Evolutionary conservation across 2,329 filamentous ascomycete genomes (phyloP).

Genomic region (Neocucurbitaria cava): DNA sequence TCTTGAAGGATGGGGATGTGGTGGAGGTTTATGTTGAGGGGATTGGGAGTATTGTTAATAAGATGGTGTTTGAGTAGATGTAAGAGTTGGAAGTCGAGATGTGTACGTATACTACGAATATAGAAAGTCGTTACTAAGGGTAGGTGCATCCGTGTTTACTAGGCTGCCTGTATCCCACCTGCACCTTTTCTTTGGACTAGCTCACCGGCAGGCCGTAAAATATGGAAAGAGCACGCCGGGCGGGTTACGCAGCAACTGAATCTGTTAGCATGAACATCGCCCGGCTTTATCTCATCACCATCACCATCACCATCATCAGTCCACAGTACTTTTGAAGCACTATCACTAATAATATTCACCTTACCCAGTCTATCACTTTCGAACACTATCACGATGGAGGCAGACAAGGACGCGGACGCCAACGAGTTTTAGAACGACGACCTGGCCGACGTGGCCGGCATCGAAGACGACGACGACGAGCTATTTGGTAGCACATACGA

Average conservation of each 20-base stretch:
- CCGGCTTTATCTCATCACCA: not conserved
- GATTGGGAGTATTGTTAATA: conserved; percentile 45
- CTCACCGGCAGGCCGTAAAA: too few species aligned
- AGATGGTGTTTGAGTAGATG: conserved; percentile 40
- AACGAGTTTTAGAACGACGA: not conserved
- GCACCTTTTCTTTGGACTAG: too few species aligned
- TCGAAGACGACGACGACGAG: not conserved
- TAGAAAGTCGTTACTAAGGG: not conserved
- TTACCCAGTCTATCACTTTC: not conserved
- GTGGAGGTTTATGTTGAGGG: conserved; percentile 45
- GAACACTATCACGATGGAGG: not conserved
- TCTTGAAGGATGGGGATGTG: conserved; percentile 44
- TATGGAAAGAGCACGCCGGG: not conserved
- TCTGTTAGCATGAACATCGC: not conserved
- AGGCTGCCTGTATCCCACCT: not conserved
- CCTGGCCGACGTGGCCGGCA: not conserved
- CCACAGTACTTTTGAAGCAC: not conserved
- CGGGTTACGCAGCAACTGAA: not conserved
- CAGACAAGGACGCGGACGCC: not conserved
- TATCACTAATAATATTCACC: not conserved
- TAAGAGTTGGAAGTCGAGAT: not conserved
- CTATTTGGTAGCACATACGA: not conserved
- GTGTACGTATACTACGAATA: not conserved
- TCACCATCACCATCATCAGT: not conserved
- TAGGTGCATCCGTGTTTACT: not conserved